Conservation (phyloP, 116 monocot genomes). For the Papilionanthe hybrid region DNA sequence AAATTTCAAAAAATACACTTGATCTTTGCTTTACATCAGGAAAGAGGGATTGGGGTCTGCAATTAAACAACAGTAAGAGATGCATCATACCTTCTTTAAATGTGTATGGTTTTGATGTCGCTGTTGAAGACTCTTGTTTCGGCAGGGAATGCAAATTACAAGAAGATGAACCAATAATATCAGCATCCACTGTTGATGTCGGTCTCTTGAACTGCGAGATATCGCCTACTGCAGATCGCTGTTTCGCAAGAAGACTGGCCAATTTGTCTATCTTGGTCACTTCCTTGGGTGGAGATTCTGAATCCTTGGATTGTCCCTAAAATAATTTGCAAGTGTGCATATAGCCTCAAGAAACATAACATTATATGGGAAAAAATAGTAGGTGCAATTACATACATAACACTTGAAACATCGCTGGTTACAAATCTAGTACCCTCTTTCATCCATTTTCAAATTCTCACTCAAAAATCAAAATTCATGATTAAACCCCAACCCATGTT, state of each 20-base stretch:
- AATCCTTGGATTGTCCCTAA: constrained; percentile 25
- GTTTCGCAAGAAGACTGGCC: constrained; percentile 25
- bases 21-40: background rate
- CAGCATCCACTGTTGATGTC: constrained; percentile 82
- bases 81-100: constrained; percentile 81
- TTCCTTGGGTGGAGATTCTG: constrained; percentile 37
- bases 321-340: constrained; percentile 3
- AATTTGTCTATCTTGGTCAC: constrained; percentile 30
- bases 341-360: background rate
- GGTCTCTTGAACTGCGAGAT: constrained; percentile 49
- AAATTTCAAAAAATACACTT: background rate
- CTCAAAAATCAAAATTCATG: too few species aligned
- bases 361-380: too few species aligned
- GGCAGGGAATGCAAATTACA: constrained; percentile 64
- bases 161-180: constrained; percentile 68
- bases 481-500: too few species aligned
- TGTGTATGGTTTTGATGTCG: constrained; percentile 72
- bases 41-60: background rate
- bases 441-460: too few species aligned
- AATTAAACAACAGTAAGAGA: background rate
- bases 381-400: background rate
- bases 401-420: too few species aligned
- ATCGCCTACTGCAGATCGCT: constrained; percentile 29
- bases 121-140: constrained; percentile 82
- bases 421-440: background rate